Conservation (phyloP, 805 yeast species). For the Candida golubevii region DNA sequence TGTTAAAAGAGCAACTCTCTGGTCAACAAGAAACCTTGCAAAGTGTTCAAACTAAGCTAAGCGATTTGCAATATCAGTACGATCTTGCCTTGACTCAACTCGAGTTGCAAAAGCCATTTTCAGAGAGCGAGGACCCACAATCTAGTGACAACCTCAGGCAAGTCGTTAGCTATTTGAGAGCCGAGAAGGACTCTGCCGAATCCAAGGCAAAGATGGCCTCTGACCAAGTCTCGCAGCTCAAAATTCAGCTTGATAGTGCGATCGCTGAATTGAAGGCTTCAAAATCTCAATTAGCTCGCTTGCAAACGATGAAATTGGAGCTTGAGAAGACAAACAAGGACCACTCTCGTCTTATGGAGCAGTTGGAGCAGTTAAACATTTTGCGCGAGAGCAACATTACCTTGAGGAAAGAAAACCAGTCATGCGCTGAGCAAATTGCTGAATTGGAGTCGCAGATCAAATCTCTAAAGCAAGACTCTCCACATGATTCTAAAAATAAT, state of each 20-base stretch:
- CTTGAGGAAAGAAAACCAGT: slow-evolving; percentile 48
- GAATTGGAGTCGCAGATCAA: slow-evolving; percentile 38
- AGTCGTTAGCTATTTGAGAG: slow-evolving; percentile 58
- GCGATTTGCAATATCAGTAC: slow-evolving; percentile 65
- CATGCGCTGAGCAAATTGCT: slow-evolving; percentile 19
- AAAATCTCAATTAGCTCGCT: slow-evolving; percentile 42
- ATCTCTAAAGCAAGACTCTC: too few species aligned
- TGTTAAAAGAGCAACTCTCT: slow-evolving; percentile 20
- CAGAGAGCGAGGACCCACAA: slow-evolving; percentile 10
- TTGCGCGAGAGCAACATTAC: slow-evolving; percentile 66
- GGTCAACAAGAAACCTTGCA: slow-evolving; percentile 34
- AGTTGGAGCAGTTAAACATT: slow-evolving; percentile 57
- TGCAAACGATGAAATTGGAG: slow-evolving; percentile 17
- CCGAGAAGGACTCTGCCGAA: slow-evolving; percentile 69
- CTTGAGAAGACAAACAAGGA: slow-evolving; percentile 33
- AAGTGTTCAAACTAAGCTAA: slow-evolving; percentile 40
- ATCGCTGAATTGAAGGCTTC: slow-evolving; percentile 50
- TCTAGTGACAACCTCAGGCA: slow-evolving; percentile 34
- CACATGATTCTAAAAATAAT: slow-evolving; percentile 40
- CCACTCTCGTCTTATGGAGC: slow-evolving; percentile 46
- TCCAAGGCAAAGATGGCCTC: slow-evolving; percentile 38
- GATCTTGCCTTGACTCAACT: slow-evolving; percentile 64
- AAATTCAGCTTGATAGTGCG: slow-evolving; percentile 45
- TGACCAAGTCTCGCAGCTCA: slow-evolving; percentile 52
- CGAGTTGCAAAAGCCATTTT: slow-evolving; percentile 35